phyloP scores from a whole-genome alignment of 2,329 filamentous ascomycete genomes.

The Claviceps pusilla region DNA sequence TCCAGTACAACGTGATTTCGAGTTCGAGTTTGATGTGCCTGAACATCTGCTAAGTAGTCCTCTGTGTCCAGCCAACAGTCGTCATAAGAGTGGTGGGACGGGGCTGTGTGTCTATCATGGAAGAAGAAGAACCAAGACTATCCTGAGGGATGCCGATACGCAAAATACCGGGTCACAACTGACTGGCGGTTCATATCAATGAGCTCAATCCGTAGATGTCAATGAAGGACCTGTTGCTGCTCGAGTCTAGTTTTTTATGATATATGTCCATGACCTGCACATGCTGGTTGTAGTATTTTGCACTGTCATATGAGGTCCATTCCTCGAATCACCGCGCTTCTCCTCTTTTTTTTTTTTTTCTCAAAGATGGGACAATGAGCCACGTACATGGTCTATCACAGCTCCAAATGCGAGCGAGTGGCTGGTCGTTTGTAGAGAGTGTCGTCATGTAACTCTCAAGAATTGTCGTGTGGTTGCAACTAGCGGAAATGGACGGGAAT shows the following conservation, averaged over 20 bases:
- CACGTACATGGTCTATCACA: neutral
- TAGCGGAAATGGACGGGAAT: no score
- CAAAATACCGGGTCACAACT: neutral
- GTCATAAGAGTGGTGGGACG: conserved; percentile 27
- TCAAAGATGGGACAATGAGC: no score
- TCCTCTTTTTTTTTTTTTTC: no score
- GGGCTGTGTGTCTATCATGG: conserved; percentile 38
- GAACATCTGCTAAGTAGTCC: conserved; percentile 37
- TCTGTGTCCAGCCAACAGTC: conserved; percentile 34
- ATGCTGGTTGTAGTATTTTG: neutral
- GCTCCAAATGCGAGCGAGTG: neutral
- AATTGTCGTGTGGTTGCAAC: no score
- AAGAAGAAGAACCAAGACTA: conserved; percentile 14
- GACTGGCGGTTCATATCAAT: neutral
- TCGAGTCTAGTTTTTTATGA: neutral
- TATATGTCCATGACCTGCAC: neutral
- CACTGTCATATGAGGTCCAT: neutral
- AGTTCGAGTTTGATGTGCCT: conserved; percentile 34
- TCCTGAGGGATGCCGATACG: neutral
- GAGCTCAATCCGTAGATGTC: neutral
- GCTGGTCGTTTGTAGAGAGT: no score
- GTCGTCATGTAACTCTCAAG: no score
- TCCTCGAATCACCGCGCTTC: no score
- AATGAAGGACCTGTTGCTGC: neutral
- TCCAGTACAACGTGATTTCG: neutral